Evolutionary conservation across 495 filamentous ascomycete species (phyloP).

Genomic region (Pyronema domesticum): DNA sequence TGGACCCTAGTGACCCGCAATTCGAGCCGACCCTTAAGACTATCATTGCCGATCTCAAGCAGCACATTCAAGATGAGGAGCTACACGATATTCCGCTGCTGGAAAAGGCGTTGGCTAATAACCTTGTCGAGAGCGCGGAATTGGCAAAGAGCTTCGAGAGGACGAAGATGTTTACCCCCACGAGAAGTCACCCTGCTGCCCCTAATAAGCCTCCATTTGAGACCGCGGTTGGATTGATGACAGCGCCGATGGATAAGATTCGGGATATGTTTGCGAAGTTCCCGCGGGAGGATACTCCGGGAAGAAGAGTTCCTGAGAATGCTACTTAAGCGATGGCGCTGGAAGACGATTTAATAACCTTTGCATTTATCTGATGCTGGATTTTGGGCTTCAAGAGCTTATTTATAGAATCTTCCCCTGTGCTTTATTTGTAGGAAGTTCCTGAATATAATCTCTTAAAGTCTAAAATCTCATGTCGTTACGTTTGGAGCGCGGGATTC

Average conservation of each 20-base stretch:
- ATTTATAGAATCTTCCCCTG: no score
- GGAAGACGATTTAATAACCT: no score
- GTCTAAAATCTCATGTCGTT: no score
- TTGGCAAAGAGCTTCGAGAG: constrained; percentile 37
- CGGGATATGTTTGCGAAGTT: constrained; percentile 34
- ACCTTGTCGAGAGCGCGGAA: constrained; percentile 25
- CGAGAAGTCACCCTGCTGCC: constrained; percentile 26
- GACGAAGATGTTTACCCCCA: constrained; percentile 40
- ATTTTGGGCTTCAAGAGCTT: no score
- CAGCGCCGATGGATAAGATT: constrained; percentile 36
- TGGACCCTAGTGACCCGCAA: constrained; percentile 29
- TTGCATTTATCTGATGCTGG: no score
- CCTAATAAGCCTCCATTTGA: constrained; percentile 33
- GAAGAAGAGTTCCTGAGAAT: constrained; percentile 2
- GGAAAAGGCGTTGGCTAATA: constrained; percentile 30
- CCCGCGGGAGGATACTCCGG: constrained; percentile 18
- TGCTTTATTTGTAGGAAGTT: no score
- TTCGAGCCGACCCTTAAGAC: constrained; percentile 36
- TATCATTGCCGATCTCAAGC: constrained; percentile 34
- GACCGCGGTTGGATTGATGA: constrained; percentile 32
- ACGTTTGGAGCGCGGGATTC: no score
- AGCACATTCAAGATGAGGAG: constrained; percentile 49
- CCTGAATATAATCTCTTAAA: no score
- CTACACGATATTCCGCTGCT: constrained; percentile 37
- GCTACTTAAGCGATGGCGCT: neutral